Evolutionary conservation across 495 filamentous ascomycete species (phyloP).

Genomic region (Melanomma pulvis-pyrius): DNA sequence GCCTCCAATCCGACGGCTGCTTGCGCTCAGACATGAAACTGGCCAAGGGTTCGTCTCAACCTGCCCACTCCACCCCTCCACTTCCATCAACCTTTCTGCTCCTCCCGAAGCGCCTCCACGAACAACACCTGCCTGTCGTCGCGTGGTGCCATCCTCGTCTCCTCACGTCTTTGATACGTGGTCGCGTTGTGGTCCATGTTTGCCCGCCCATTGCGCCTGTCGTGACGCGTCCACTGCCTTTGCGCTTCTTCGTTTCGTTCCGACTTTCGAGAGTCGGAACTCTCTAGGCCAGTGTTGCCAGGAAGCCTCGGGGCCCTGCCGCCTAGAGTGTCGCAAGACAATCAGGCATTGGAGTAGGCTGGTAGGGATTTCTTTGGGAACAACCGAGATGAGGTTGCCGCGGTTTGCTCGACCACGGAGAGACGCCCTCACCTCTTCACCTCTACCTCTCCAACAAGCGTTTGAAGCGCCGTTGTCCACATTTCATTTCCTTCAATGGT

Average conservation of each 20-base stretch:
- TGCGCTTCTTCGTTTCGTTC: background rate
- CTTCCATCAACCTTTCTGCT: constrained; percentile 12
- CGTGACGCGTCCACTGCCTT: constrained; percentile 26
- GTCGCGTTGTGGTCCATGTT: background rate
- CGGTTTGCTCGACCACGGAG: background rate
- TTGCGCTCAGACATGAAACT: constrained; percentile 18
- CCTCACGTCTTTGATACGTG: constrained; percentile 20
- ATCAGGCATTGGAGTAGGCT: background rate
- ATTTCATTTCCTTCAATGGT: background rate
- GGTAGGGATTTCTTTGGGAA: background rate
- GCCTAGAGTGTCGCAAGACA: constrained; percentile 16
- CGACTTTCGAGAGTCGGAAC: background rate
- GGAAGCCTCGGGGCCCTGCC: constrained; percentile 15
- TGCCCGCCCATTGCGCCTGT: constrained; percentile 13
- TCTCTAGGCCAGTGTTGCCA: background rate
- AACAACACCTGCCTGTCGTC: constrained; percentile 29
- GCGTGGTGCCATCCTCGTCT: constrained; percentile 14
- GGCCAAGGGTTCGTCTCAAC: constrained; percentile 15
- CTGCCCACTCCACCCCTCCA: constrained; percentile 13
- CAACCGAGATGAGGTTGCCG: background rate
- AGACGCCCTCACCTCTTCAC: background rate
- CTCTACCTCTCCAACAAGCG: background rate
- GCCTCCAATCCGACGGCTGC: constrained; percentile 17
- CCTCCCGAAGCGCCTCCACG: constrained; percentile 23
- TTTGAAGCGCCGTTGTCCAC: background rate